phyloP scores from a whole-genome alignment of 352 stramenopile species.

The Globisporangium nagaii region DNA sequence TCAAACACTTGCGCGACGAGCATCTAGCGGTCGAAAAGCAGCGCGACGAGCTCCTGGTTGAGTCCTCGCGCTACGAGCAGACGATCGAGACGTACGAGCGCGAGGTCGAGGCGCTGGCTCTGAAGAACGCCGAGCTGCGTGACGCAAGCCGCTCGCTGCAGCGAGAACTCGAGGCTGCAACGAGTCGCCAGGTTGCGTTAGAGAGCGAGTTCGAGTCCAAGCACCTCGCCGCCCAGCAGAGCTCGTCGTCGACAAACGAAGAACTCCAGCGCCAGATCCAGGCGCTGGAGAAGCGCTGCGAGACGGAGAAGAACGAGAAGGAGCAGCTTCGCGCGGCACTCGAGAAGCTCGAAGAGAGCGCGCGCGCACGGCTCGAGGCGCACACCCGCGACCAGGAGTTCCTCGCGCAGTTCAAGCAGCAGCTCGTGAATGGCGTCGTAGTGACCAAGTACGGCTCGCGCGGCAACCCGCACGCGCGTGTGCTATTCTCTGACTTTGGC shows the following conservation, averaged over 20 bases:
- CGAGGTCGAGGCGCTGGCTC: slow-evolving; percentile 25
- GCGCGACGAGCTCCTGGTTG: slow-evolving; percentile 32
- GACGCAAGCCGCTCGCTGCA: slow-evolving; percentile 23
- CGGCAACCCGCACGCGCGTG: slow-evolving; percentile 35
- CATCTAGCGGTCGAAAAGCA: slow-evolving; percentile 20
- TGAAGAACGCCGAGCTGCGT: slow-evolving; percentile 22
- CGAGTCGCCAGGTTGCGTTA: slow-evolving; percentile 11
- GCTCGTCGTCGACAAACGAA: slow-evolving; percentile 10
- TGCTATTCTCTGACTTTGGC: slow-evolving; percentile 50
- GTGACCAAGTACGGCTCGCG: slow-evolving; percentile 53
- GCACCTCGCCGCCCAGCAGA: neutral
- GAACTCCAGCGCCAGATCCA: slow-evolving; percentile 19
- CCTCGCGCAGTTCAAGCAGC: slow-evolving; percentile 51
- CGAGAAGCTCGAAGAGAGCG: slow-evolving; percentile 23
- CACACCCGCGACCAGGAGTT: slow-evolving; percentile 34
- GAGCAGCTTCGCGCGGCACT: slow-evolving; percentile 24
- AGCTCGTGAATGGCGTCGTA: slow-evolving; percentile 39
- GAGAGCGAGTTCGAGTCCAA: neutral
- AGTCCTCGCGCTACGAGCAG: slow-evolving; percentile 39
- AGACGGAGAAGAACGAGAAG: slow-evolving; percentile 22
- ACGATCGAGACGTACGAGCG: slow-evolving; percentile 30
- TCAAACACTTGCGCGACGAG: slow-evolving; percentile 17
- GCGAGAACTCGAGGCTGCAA: slow-evolving; percentile 20
- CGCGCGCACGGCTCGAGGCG: slow-evolving; percentile 16
- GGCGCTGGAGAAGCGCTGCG: slow-evolving; percentile 16